Conservation (phyloP, 495 filamentous ascomycete genomes). For the Neurospora sp. region DNA sequence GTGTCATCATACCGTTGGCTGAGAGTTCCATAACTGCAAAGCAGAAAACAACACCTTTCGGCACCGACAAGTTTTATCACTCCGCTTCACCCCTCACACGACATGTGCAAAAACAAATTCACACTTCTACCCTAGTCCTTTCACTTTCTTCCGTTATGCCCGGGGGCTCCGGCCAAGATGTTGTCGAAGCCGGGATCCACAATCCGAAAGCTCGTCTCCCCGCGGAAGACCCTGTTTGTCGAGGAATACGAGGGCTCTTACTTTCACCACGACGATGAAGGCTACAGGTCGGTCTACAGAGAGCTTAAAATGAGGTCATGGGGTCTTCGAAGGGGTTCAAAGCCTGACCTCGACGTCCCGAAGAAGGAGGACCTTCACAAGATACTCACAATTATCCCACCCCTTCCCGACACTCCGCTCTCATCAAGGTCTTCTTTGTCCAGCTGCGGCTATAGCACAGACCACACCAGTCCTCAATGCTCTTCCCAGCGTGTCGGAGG, state of each 20-base stretch:
- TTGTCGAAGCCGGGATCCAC: slow-evolving; percentile 31
- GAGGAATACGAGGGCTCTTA: slow-evolving; percentile 24
- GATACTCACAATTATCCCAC: slow-evolving; percentile 25
- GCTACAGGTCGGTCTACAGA: slow-evolving; percentile 9
- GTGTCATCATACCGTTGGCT: slow-evolving; percentile 4
- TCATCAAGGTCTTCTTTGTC: slow-evolving; percentile 40
- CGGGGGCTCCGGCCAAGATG: slow-evolving; percentile 21
- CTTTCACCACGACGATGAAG: slow-evolving; percentile 19
- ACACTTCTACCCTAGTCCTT: neutral
- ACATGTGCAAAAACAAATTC: slow-evolving; percentile 7
- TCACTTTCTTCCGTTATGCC: neutral
- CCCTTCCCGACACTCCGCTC: slow-evolving; percentile 33
- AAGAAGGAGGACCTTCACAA: slow-evolving; percentile 32
- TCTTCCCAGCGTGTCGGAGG: slow-evolving; percentile 12
- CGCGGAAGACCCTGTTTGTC: slow-evolving; percentile 18
- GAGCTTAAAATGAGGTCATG: slow-evolving; percentile 18
- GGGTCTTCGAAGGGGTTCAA: slow-evolving; percentile 19
- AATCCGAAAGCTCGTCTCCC: slow-evolving; percentile 35
- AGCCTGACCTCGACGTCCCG: slow-evolving; percentile 28
- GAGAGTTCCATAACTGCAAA: neutral
- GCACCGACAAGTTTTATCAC: neutral
- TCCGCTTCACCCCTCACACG: neutral
- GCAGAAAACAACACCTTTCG: neutral
- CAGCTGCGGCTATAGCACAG: slow-evolving; percentile 26
- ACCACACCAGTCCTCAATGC: slow-evolving; percentile 11